Base-by-base conservation (phyloP, 306 rosid genomes). In the Ormosia semicastrata region DNA sequence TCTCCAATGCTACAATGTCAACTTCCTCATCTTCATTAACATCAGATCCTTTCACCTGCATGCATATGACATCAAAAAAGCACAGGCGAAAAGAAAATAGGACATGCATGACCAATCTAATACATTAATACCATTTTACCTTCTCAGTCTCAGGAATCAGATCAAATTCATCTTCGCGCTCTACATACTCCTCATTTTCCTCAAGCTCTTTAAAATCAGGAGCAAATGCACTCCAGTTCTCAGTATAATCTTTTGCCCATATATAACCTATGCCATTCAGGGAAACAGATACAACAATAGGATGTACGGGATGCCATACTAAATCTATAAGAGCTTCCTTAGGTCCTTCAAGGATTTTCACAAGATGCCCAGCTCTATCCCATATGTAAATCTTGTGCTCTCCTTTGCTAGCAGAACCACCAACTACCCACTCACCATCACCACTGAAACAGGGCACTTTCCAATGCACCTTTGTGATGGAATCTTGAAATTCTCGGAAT, bases 161-260 rank as follows among this genome's bases (percentile, higher is more conserved):
- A 93, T 96, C 99, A 88, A 96, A 96, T 65, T 96, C 99, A 83
- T 96, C 99, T 85, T 95, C 99, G 15, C 91, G 87, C 82, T 95
- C 99, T 3, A 95, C 86, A 8, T 95, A 92, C 85, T 95, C 99
- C 81, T 93, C 99, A 41, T 95, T 95, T 89, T 95, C 99, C 78
- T 95, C 99, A 3, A 95, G 97, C 90, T 95, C 99, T 83, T 93
- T 93, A 82, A 95, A 95, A 83, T 95, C 99, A 66, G 98, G 99
- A 80, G 99, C 99, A 89, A 95, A 95, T 66, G 99, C 98, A 88
- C 99, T 95, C 99, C 98, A 93, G 73, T 92, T 93, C 91, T 95
- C 98, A 15, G 98, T 95, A 77, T 93, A 93, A 85, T 95, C 99
- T 89, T 93, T 95, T 33, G 99, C 99, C 98, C 99, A 95, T 24